Conservation (phyloP, 495 filamentous ascomycete genomes). For the Hyaloscypha finlandica region DNA sequence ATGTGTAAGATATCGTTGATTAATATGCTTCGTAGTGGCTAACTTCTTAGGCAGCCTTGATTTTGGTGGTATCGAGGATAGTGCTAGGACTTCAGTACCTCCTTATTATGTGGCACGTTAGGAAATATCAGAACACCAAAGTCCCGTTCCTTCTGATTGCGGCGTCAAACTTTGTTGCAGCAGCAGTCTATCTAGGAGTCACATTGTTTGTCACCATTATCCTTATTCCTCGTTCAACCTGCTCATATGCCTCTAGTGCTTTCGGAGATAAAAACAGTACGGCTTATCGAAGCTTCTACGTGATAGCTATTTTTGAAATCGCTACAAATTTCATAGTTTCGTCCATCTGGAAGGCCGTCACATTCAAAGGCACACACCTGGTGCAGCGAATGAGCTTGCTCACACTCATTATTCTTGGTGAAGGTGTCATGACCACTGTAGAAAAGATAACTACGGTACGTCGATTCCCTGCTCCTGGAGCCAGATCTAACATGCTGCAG, state of each 20-base stretch:
- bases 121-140: conserved; percentile 37
- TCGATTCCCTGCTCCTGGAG: not conserved
- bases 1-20: conserved; percentile 39
- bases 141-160: conserved; percentile 44
- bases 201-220: conserved; percentile 31
- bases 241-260: not conserved
- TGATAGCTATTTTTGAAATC: conserved; percentile 55
- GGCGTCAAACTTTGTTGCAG: conserved; percentile 43
- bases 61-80: conserved; percentile 61
- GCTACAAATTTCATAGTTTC: conserved; percentile 48
- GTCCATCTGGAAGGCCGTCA: conserved; percentile 52
- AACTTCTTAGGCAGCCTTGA: conserved; percentile 48
- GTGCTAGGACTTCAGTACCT: conserved; percentile 58
- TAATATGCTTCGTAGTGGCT: conserved; percentile 4
- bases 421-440: conserved; percentile 49
- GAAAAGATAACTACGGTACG: conserved; percentile 31
- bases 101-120: conserved; percentile 47
- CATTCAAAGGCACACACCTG: conserved; percentile 65
- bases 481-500: not conserved
- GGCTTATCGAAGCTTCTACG: conserved; percentile 47
- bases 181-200: conserved; percentile 53
- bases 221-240: not conserved
- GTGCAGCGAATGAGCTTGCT: conserved; percentile 64
- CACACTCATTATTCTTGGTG: conserved; percentile 69
- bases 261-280: not conserved